These are phyloP conservation scores for Botrytis medusae DNA, from an alignment of 2,329 filamentous ascomycete genomes.

Conservation along the genomic window DNA sequence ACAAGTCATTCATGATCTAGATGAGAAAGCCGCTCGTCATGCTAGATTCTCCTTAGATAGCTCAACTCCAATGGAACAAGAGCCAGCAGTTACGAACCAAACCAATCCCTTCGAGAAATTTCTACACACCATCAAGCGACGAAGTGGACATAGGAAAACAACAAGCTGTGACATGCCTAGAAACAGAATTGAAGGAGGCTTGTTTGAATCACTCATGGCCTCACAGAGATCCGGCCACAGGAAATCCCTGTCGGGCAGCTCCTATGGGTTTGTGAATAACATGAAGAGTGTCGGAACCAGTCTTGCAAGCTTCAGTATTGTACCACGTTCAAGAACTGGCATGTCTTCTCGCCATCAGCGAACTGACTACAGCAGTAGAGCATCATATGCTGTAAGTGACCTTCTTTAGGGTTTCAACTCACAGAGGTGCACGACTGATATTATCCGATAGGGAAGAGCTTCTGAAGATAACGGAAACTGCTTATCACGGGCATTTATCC, in stretches of 20 bases:
- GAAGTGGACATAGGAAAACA: slow-evolving; percentile 50
- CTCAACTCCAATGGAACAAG: slow-evolving; percentile 24
- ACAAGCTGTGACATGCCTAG: slow-evolving; percentile 39
- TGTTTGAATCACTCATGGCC: slow-evolving; percentile 42
- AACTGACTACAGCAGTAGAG: slow-evolving; percentile 61
- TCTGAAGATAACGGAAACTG: slow-evolving; percentile 63
- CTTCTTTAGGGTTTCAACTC: neutral
- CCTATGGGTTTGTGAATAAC: slow-evolving; percentile 75
- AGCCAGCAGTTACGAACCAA: slow-evolving; percentile 23
- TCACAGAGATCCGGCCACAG: slow-evolving; percentile 45
- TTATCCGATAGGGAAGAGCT: slow-evolving; percentile 44
- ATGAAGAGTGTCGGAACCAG: slow-evolving; percentile 81
- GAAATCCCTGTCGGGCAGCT: slow-evolving; percentile 69
- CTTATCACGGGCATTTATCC: slow-evolving; percentile 51
- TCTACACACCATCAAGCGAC: slow-evolving; percentile 63
- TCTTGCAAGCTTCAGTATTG: slow-evolving; percentile 68
- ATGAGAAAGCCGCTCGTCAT: slow-evolving; percentile 19
- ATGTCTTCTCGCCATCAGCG: slow-evolving; percentile 56
- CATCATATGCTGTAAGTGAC: slow-evolving; percentile 52
- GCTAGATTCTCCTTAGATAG: slow-evolving; percentile 34
- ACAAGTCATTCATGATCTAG: slow-evolving; percentile 34
- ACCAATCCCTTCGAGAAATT: slow-evolving; percentile 64
- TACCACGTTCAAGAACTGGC: slow-evolving; percentile 58
- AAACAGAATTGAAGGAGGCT: slow-evolving; percentile 24
- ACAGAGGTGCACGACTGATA: neutral